Conservation (phyloP, 2,329 filamentous ascomycete species). For the Scedosporium aurantiacum region DNA sequence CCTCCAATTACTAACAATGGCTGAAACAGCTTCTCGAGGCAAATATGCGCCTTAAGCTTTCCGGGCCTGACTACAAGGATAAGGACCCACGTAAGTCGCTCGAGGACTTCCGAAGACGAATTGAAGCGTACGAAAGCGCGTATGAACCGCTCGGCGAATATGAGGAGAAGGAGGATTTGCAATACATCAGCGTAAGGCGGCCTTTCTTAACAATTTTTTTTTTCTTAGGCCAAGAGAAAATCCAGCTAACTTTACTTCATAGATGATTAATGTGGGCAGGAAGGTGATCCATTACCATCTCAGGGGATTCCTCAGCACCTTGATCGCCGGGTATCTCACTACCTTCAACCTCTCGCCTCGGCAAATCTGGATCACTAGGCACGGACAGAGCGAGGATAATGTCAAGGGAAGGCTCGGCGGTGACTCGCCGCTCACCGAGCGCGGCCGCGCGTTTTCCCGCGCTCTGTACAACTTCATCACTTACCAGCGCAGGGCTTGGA, state of each 20-base stretch:
- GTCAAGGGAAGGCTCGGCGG: constrained; percentile 80
- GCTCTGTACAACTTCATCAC: constrained; percentile 78
- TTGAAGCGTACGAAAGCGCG: constrained; percentile 85
- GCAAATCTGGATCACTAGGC: constrained; percentile 96
- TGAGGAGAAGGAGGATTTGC: constrained; percentile 82
- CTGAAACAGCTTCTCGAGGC: constrained; percentile 62
- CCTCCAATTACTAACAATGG: not conserved
- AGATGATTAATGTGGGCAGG: constrained; percentile 93
- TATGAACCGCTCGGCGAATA: constrained; percentile 85
- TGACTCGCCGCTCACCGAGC: constrained; percentile 71
- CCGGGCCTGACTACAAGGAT: constrained; percentile 88
- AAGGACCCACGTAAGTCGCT: constrained; percentile 81
- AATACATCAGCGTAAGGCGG: constrained; percentile 65
- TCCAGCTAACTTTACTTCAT: constrained; percentile 13
- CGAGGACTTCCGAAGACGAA: constrained; percentile 83
- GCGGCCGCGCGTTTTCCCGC: constrained; percentile 67
- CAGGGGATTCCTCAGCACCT: constrained; percentile 80
- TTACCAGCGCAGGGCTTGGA: constrained; percentile 68
- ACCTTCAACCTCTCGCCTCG: constrained; percentile 94
- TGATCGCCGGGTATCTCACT: constrained; percentile 87
- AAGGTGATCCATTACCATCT: constrained; percentile 88
- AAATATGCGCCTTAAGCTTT: constrained; percentile 94
- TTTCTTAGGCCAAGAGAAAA: too few species aligned
- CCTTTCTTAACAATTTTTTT: not conserved
- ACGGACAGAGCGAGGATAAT: constrained; percentile 87